Evolutionary conservation across 108 stramenopile genomes (phyloP).

Genomic region (Nannochloropsis salina): DNA sequence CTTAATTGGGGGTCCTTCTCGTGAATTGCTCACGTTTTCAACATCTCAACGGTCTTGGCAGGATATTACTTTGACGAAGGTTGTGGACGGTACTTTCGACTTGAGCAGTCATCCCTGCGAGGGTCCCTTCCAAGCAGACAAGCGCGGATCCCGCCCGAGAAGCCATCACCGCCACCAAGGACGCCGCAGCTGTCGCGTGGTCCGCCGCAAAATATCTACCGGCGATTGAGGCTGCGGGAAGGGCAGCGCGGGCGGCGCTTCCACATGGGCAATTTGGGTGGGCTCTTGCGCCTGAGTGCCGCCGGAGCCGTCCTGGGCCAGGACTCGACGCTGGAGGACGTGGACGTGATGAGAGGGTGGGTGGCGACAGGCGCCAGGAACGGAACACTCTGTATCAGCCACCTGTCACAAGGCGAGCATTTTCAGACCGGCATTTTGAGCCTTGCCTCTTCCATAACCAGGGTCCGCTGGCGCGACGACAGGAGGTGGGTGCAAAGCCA

Average conservation of each 20-base stretch:
- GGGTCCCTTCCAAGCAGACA: too few species aligned
- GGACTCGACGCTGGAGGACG: background rate
- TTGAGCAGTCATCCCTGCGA: too few species aligned
- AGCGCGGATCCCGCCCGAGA: too few species aligned
- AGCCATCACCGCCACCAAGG: too few species aligned
- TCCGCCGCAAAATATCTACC: background rate
- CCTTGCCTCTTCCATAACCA: background rate
- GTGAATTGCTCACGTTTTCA: too few species aligned
- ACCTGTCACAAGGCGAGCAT: background rate
- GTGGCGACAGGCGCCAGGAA: background rate
- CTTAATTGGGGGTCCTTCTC: too few species aligned
- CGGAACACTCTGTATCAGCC: background rate
- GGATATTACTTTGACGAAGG: too few species aligned
- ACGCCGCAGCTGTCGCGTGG: too few species aligned
- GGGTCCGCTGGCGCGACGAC: background rate
- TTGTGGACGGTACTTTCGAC: too few species aligned
- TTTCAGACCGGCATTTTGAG: background rate
- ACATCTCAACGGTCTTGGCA: too few species aligned
- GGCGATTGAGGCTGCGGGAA: background rate
- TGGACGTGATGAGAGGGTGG: background rate
- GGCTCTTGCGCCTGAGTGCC: background rate
- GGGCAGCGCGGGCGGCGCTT: slow-evolving; percentile 1
- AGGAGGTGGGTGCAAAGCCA: background rate
- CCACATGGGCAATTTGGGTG: background rate
- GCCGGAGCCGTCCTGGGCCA: background rate